A percentile compares a stretch with the other conserved stretches of the same genome.
Conservation (phyloP, 805 yeast species). For the Cyberlindnera petersonii region DNA sequence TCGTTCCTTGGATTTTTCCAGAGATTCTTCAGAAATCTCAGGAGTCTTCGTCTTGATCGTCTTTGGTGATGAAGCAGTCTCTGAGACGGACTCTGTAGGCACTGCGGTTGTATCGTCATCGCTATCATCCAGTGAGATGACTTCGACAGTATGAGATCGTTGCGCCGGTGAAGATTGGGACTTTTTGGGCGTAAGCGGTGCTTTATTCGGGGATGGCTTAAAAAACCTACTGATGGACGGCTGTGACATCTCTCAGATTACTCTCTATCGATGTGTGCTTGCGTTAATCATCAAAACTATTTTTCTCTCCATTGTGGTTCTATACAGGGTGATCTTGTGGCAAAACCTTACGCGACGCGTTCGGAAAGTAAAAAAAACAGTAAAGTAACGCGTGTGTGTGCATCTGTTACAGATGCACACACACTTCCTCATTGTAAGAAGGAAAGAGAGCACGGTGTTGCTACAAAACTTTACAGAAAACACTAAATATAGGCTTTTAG, state of each 20-base stretch:
- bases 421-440: too few species aligned
- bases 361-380: too few species aligned
- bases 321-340: too few species aligned
- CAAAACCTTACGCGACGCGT: neutral
- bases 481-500: too few species aligned
- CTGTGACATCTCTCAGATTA: conserved; percentile 5
- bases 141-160: neutral
- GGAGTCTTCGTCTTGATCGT: neutral
- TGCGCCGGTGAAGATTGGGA: neutral
- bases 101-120: neutral
- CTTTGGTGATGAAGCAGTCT: too few species aligned
- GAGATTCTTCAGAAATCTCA: neutral
- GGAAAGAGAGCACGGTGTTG: too few species aligned
- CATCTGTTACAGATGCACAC: too few species aligned
- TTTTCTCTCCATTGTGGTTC: too few species aligned
- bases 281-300: too few species aligned
- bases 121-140: conserved; percentile 5
- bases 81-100: neutral
- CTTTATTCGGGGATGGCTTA: conserved; percentile 7
- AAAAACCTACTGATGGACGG: conserved; percentile 13
- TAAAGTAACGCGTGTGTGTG: too few species aligned
- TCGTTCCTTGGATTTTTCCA: conserved; percentile 1
- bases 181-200: neutral
- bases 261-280: too few species aligned
- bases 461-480: too few species aligned